Percentiles rank a stretch among this genome's conserved stretches.
Conservation (phyloP, 1,284 basidiomycete genomes). For the Coriolopsis trogii region DNA sequence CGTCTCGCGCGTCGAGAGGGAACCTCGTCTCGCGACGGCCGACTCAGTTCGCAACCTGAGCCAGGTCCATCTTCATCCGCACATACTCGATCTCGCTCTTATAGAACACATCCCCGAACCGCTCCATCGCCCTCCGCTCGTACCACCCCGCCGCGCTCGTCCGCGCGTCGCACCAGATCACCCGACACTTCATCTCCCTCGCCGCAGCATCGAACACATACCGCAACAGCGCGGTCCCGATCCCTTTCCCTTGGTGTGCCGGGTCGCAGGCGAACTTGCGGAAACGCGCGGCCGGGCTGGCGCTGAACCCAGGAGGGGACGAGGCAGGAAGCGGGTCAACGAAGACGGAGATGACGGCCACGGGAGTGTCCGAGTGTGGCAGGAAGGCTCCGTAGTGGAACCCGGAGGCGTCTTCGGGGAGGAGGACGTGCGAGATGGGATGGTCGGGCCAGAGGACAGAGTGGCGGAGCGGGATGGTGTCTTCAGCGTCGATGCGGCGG, state of each 20-base stretch:
- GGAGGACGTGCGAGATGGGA: conserved; percentile 49
- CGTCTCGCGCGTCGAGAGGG: no score
- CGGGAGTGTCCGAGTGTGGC: conserved; percentile 31
- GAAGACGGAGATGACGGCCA: conserved; percentile 62
- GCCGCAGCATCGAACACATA: conserved; percentile 43
- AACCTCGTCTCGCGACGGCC: no score
- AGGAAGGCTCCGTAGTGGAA: conserved; percentile 60
- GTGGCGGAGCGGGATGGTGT: conserved; percentile 56
- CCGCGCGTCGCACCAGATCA: conserved; percentile 63
- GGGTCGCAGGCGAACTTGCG: conserved; percentile 62
- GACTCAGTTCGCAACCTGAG: no score
- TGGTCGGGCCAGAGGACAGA: conserved; percentile 60
- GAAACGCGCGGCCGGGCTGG: conserved; percentile 45
- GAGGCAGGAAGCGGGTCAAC: conserved; percentile 42
- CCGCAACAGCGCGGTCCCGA: conserved; percentile 51
- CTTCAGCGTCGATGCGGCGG: conserved; percentile 38
- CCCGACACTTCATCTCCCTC: conserved; percentile 38
- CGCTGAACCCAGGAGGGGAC: conserved; percentile 4
- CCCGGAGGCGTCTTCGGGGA: conserved; percentile 53
- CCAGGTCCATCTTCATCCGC: conserved; percentile 41
- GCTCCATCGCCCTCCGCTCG: conserved; percentile 49
- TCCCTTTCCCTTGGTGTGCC: conserved; percentile 48
- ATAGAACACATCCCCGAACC: conserved; percentile 52
- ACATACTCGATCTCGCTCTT: conserved; percentile 57
- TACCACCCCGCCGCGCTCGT: conserved; percentile 52